A percentile compares a stretch with the other conserved stretches of the same genome.
phyloP scores from a whole-genome alignment of 1,284 basidiomycete species.

The Exsudoporus floridanus region DNA sequence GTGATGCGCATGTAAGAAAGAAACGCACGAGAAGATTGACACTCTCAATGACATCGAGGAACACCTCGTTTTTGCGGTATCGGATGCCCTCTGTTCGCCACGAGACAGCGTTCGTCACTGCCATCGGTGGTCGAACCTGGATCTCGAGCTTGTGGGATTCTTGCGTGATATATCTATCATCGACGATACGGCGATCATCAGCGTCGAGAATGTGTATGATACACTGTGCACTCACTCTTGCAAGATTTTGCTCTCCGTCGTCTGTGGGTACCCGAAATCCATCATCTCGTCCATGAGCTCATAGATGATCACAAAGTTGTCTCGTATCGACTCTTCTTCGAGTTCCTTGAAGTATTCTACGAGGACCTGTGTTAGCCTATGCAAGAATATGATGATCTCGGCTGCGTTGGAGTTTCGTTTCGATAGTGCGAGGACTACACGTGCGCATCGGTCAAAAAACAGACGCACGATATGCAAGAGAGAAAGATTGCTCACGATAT shows the following conservation, averaged over 20 bases:
- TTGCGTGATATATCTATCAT: conserved; percentile 91
- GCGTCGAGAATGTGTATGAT: neutral
- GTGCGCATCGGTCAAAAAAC: neutral
- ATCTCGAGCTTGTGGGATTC: conserved; percentile 98
- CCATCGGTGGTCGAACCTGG: conserved; percentile 95
- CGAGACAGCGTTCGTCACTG: conserved; percentile 97
- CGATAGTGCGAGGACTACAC: conserved; percentile 87
- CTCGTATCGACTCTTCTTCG: conserved; percentile 97
- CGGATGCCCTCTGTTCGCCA: conserved; percentile 98
- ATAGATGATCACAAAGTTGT: conserved; percentile 98
- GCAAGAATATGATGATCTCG: conserved; percentile 96
- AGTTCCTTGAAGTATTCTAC: conserved; percentile 99
- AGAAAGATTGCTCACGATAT: conserved; percentile 67
- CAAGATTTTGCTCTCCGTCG: conserved; percentile 98
- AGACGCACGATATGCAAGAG: neutral
- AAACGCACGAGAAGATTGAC: conserved; percentile 87
- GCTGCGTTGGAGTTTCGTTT: conserved; percentile 96
- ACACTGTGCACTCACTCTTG: conserved; percentile 71
- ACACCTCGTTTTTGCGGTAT: conserved; percentile 99
- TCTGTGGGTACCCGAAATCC: conserved; percentile 99
- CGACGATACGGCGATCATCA: neutral
- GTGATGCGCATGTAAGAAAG: neutral
- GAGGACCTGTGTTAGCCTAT: conserved; percentile 85
- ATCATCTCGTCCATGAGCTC: conserved; percentile 99
- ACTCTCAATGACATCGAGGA: conserved; percentile 97